Evolutionary conservation across 331 rosid genomes (phyloP), one percentile per base, ranked within the genome.

Genomic region (Quercus phellos): DNA sequence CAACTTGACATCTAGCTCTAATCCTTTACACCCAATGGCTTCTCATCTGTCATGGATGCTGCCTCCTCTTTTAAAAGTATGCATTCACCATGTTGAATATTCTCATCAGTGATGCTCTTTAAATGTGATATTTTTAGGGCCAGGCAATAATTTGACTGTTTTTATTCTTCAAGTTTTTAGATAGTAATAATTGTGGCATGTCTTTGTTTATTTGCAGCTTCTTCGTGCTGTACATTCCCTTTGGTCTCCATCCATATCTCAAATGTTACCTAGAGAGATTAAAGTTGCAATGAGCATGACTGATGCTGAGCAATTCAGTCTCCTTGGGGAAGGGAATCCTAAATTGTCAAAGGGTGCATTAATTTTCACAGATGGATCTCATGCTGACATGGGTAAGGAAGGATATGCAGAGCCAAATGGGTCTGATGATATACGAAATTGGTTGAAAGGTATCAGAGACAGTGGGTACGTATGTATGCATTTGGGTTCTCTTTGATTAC

Each of bases 391-490:
- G 78, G 81, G 73, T 77, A 92, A 84, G 84, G 97, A 91, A 88
- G 94, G 94, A 61, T 77, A 80, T 70, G 76, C 81, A 18, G 96
- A 94, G 79, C 77, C 91, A 73, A 92, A 80, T 75, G 98, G 86
- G 70, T 79, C 90, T 55, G 94, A 93, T 68, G 94, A 93, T 68
- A 86, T 90, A 75, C 94, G 98, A 56, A 95, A 95, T 75, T 93
- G 98, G 99, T 83, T 93, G 82, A 95, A 95, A 80, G 93, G 99
- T 46, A 85, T 93, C 84, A 86, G 98, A 87, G 99, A 95, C 82
- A 91, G 98, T 74, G 98, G 97, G 98, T 95, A 89, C 34, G 96
- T 81, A 22, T 55, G 66, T 75, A 8, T 56, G 27, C 27, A 29
- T 82, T 68, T 32, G 61, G 29, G 16, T 56, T 43, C n/a, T 77